Evolutionary conservation across 208 protist genomes (phyloP), one percentile per base, ranked within the genome.

Genomic region (Spongospora subterranea): DNA sequence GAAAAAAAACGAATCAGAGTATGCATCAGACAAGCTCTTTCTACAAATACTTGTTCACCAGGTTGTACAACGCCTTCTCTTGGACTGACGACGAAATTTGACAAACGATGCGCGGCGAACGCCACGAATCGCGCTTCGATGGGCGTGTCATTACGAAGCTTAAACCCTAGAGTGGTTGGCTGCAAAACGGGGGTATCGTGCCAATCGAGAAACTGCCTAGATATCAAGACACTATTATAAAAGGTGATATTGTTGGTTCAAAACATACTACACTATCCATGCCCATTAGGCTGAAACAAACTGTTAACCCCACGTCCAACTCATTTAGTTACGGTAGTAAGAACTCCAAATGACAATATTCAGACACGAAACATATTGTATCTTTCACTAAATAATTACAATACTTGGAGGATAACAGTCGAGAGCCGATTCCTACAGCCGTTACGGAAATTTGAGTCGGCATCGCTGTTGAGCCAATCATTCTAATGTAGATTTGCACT

Each of bases 391-490:
- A n/a, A n/a, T n/a, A n/a, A n/a, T n/a, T n/a, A n/a, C n/a, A n/a
- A n/a, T n/a, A n/a, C n/a, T n/a, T n/a, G n/a, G n/a, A n/a, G n/a
- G 91, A 88, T 29, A 53, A 29, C n/a, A 93, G 43, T 17, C 0
- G 40, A 29, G 92, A 88, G 13, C 92, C 92, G 11, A 92, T 77
- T 32, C 90, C 32, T 24, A 39, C 41, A 0, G 38, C 66, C 13
- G 29, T 45, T 0, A 92, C 20, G 13, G 54, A 43, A 0, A 89
- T 46, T 6, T 39, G 24, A n/a, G 38, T 97, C 13, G 95, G 95
- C 71, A 89, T 45, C 65, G 64, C n/a, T 35, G 93, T 92, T 11
- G 91, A 93, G 82, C 97, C 97, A 43, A 6, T 40, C 6, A n/a
- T 82, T 35, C 71, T 6, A 82, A 82, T 43, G 71, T 82, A 82